Percentiles rank a stretch among this genome's conserved stretches.
These are phyloP conservation scores for Penicillium fimorum DNA, from an alignment of 495 filamentous ascomycete species.

Conservation along the genomic window DNA sequence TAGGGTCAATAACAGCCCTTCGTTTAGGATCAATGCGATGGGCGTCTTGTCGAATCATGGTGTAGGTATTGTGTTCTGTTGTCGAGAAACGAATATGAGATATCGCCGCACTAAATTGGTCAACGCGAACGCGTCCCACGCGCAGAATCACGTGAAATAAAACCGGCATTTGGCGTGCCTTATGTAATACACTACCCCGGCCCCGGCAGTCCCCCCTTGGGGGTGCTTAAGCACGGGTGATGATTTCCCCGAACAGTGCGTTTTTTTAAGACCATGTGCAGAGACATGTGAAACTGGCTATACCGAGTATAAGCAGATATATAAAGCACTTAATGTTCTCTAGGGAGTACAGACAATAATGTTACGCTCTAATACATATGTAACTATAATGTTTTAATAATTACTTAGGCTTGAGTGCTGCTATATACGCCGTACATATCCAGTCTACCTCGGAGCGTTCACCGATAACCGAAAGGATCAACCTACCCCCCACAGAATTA, in stretches of 20 bases:
- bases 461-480: slow-evolving; percentile 41
- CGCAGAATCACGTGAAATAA: slow-evolving; percentile 9
- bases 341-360: neutral
- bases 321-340: neutral
- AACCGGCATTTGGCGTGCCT: slow-evolving; percentile 10
- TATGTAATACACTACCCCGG: neutral
- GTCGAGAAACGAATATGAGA: slow-evolving; percentile 1
- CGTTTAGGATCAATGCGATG: slow-evolving; percentile 80
- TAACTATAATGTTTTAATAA: neutral
- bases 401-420: neutral
- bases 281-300: slow-evolving; percentile 6
- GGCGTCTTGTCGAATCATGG: slow-evolving; percentile 70
- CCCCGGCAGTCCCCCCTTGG: neutral
- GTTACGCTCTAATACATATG: neutral
- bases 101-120: slow-evolving; percentile 17
- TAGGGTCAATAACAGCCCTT: slow-evolving; percentile 68
- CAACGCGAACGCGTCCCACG: slow-evolving; percentile 28
- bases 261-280: neutral
- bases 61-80: slow-evolving; percentile 18
- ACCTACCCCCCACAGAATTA: slow-evolving; percentile 27
- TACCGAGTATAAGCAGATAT: neutral
- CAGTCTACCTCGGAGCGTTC: slow-evolving; percentile 28
- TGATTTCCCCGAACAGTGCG: neutral
- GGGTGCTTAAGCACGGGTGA: neutral
- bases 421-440: neutral